Evolutionary conservation across 805 yeast species (phyloP).

Genomic region (Tetrapisispora nanseiensis): DNA sequence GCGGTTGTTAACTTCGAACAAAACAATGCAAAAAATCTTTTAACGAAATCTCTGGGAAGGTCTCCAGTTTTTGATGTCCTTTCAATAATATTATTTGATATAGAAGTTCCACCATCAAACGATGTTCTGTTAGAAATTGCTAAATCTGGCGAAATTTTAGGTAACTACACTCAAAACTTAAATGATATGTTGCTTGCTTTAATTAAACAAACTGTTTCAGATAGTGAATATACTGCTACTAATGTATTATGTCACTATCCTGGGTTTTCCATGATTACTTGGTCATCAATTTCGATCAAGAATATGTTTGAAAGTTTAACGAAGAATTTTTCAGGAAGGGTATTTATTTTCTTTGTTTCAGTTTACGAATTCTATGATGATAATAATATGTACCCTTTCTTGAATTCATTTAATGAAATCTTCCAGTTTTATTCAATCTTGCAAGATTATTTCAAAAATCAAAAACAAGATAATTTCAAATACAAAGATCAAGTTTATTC

Average conservation of each 20-base stretch:
- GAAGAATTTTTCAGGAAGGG: conserved; percentile 14
- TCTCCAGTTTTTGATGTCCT: conserved; percentile 19
- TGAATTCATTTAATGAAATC: conserved; percentile 10
- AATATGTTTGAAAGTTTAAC: background rate
- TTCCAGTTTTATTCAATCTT: conserved; percentile 9
- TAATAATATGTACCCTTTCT: conserved; percentile 3
- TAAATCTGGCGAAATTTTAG: conserved; percentile 9
- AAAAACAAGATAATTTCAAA: conserved; percentile 15
- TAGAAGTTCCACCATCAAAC: conserved; percentile 7
- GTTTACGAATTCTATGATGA: conserved; percentile 13
- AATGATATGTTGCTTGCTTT: background rate
- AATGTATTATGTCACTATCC: conserved; percentile 6
- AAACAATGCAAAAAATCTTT: conserved; percentile 2
- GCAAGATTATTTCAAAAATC: conserved; percentile 1
- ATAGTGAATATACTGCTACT: background rate
- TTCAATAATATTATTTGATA: conserved; percentile 17
- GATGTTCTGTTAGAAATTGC: conserved; percentile 25
- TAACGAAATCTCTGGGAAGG: background rate
- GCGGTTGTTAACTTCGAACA: conserved; percentile 31
- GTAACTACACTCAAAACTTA: background rate
- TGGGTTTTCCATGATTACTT: conserved; percentile 20
- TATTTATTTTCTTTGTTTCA: conserved; percentile 24
- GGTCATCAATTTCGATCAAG: conserved; percentile 9
- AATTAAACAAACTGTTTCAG: background rate
- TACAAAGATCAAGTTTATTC: conserved; percentile 25